Base-by-base conservation (phyloP, 768 basidiomycete genomes). In the Termitomyces bulborhizus region DNA sequence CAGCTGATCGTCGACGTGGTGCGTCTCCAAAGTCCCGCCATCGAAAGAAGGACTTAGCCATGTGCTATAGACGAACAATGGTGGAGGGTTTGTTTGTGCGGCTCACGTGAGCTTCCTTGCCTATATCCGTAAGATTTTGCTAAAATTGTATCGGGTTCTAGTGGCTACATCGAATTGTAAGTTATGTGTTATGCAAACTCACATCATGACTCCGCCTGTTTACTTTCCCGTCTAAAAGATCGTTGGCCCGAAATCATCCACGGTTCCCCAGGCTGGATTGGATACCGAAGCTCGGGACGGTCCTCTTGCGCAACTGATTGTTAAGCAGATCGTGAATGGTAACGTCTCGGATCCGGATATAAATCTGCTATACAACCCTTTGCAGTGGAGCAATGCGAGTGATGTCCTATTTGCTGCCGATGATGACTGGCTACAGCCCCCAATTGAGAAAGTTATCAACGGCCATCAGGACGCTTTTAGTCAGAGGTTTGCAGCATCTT, bases 1-100 rank as follows among this genome's bases (percentile, higher is more conserved):
- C 75, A 74, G 54, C 66, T 86, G 39, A 74, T 86, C 46, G 79
- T 85, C 27, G 83, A 85, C 69, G 77, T 84, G 60, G 79, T 81
- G 58, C 37, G 76, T 70, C 26, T 42, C n/a, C 3, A 37, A n/a
- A 16, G 15, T 24, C 42, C 21, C 36, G 13, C 21, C 26, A 32
- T 54, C 21, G 16, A 55, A 26, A 36, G 44, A 9, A 8, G 36
- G 24, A 11, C 42, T 50, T 11, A 26, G 6, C 8, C 7, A 12
- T 8, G 11, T 34, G 18, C 37, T 26, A 7, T 53, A 79, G 77
- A 71, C 73, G 1, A 79, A 79, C 58, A 80, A 79, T 52, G 79
- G 77, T 46, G 77, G 79, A 58, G 78, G 75, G 13, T 84, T 76
- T 68, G 81, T 84, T 55, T 84, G 83, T 64, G 72, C 80, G 41